Base-by-base conservation (phyloP, 2,329 filamentous ascomycete genomes). In the Myriosclerotinia scirpicola region DNA sequence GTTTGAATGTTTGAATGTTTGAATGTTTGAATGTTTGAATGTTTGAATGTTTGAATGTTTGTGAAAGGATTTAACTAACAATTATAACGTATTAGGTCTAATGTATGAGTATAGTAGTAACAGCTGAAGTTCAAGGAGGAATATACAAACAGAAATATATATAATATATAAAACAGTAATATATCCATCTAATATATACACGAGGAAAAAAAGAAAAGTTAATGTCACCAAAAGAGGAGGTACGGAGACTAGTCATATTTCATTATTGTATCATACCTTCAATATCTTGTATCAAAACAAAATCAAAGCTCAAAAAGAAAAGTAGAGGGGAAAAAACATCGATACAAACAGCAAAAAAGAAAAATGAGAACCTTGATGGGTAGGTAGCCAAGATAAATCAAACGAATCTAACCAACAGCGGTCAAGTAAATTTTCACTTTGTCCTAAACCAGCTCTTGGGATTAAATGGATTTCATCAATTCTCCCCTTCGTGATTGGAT, bases 291-390 rank as follows among this genome's bases (percentile, higher is more conserved):
- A 48, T n/a, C 42, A 48, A 48, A 22, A 48, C 3, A 1, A 22
- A n/a, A n/a, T 26, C 26, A 42, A 9, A 42, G 11, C 14, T 46
- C 4, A 46, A 17, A 46, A 46, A n/a, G n/a, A 20, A 48, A 48
- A 48, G 44, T 48, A 11, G 44, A 48, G 11, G 55, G 26, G 40
- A 5, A 14, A 44, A 42, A 22, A 14, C 7, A 12, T 40, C 9
- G 26, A 26, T 26, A 44, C 12, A 44, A 44, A 44, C 5, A 44
- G 11, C 7, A 22, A 20, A 48, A 7, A n/a, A 11, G 11, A 36
- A 38, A 42, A 61, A 40, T 61, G 58, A 61, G 58, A 61, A 50
- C 58, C 58, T 61, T 61, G 58, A 61, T 50, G 58, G 58, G 34
- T 50, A 61, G 30, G 26, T 36, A 60, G 30, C 30, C 20, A 26